These are phyloP conservation scores for Entonaema liquescens DNA, from an alignment of 495 filamentous ascomycete species.

Conservation along the genomic window DNA sequence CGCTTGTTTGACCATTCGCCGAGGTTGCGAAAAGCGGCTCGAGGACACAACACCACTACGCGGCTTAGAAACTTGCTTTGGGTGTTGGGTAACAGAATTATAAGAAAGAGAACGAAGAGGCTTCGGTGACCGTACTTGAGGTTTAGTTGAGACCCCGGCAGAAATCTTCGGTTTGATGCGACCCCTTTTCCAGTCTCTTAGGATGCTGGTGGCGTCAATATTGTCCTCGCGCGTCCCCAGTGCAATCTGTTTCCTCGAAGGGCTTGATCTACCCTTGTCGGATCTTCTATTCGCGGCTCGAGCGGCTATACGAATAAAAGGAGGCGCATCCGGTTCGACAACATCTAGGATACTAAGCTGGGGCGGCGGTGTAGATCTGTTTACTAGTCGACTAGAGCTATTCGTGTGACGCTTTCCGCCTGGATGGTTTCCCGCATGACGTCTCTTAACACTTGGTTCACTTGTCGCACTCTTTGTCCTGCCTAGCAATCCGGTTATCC, in stretches of 20 bases:
- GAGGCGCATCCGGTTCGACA: slow-evolving; percentile 65
- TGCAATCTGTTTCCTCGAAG: slow-evolving; percentile 75
- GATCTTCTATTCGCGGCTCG: slow-evolving; percentile 69
- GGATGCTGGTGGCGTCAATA: slow-evolving; percentile 70
- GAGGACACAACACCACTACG: slow-evolving; percentile 20
- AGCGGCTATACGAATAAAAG: slow-evolving; percentile 81
- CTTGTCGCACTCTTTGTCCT: slow-evolving; percentile 40
- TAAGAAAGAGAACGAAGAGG: slow-evolving; percentile 47
- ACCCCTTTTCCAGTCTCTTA: slow-evolving; percentile 81
- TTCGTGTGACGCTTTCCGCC: slow-evolving; percentile 12
- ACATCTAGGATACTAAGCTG: slow-evolving; percentile 77
- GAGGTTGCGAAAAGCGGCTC: slow-evolving; percentile 32
- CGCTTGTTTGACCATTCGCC: slow-evolving; percentile 45
- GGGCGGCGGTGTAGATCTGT: slow-evolving; percentile 42
- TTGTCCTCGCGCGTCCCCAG: slow-evolving; percentile 78
- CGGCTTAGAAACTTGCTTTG: slow-evolving; percentile 19
- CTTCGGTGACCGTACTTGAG: slow-evolving; percentile 27
- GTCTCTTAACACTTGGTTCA: slow-evolving; percentile 1
- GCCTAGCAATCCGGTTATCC: slow-evolving; percentile 54
- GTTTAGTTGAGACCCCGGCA: background rate
- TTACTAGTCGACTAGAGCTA: slow-evolving; percentile 10
- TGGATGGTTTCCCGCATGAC: slow-evolving; percentile 5
- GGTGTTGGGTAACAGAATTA: slow-evolving; percentile 36
- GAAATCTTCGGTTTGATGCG: slow-evolving; percentile 61
- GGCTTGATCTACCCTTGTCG: slow-evolving; percentile 76